phyloP scores from a whole-genome alignment of 192 early-diverging fungal genomes.

The Cetraspora pellucida region DNA sequence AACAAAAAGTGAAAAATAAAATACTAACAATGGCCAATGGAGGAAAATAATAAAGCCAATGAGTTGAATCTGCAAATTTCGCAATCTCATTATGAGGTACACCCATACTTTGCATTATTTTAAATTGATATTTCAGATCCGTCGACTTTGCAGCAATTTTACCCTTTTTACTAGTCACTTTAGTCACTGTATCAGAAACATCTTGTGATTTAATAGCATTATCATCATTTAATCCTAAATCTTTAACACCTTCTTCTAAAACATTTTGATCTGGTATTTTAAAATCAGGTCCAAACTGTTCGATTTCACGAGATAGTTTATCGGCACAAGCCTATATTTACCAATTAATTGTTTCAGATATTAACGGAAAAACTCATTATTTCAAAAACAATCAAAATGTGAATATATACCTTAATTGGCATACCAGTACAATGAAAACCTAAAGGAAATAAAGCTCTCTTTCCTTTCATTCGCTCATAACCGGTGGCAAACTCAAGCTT shows the following conservation, averaged over 20 bases:
- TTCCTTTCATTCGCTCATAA: conserved; percentile 93
- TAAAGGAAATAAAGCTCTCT: conserved; percentile 88
- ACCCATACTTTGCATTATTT: conserved; percentile 91
- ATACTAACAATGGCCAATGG: conserved; percentile 70
- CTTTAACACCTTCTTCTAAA: neutral
- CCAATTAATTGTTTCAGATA: too few relatives aligned
- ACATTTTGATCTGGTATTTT: conserved; percentile 36
- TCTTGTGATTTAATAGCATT: neutral
- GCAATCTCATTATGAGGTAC: conserved; percentile 88
- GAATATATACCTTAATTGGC: conserved; percentile 86
- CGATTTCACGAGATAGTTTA: conserved; percentile 82
- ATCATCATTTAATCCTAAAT: neutral
- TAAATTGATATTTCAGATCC: conserved; percentile 89
- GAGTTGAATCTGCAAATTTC: conserved; percentile 83
- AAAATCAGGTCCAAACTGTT: conserved; percentile 81
- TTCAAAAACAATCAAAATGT: neutral
- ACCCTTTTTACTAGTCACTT: conserved; percentile 74
- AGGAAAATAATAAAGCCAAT: conserved; percentile 97
- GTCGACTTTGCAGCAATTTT: conserved; percentile 90
- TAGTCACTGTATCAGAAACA: conserved; percentile 51
- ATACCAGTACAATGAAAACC: conserved; percentile 99
- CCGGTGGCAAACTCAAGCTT: conserved; percentile 96
- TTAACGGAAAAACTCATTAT: too few relatives aligned
- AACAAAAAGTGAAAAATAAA: conserved; percentile 29
- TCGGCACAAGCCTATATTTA: conserved; percentile 76